These are phyloP conservation scores for Canna indica DNA, from an alignment of 176 grass and related monocot genomes.

Conservation along the genomic window DNA sequence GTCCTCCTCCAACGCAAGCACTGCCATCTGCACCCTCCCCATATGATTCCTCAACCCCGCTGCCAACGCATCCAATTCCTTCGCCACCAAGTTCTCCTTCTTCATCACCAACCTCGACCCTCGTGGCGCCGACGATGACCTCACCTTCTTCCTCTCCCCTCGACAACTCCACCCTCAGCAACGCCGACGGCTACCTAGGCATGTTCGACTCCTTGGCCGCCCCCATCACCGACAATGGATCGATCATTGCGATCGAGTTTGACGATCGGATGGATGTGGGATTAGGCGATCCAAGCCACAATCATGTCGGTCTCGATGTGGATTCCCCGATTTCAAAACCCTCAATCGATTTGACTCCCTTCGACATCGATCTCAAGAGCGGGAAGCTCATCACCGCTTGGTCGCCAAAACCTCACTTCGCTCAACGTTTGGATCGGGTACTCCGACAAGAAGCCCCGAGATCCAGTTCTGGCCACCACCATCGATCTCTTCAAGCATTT, in stretches of 20 bases:
- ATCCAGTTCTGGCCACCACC: conserved; percentile 31
- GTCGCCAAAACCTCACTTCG: conserved; percentile 21
- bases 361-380: conserved; percentile 41
- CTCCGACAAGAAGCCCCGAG: conserved; percentile 29
- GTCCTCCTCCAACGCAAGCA: conserved; percentile 61
- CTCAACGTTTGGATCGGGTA: conserved; percentile 47
- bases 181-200: conserved; percentile 68
- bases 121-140: conserved; percentile 46
- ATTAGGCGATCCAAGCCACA: conserved; percentile 46
- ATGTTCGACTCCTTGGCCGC: conserved; percentile 44
- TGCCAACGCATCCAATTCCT: conserved; percentile 25
- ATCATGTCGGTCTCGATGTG: conserved; percentile 74
- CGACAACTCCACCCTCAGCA: conserved; percentile 36
- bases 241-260: conserved; percentile 59
- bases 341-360: conserved; percentile 27
- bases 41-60: conserved; percentile 26
- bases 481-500: conserved; percentile 45
- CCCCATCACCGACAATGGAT: background rate
- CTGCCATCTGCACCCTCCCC: conserved; percentile 52
- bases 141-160: conserved; percentile 82
- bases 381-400: conserved; percentile 61
- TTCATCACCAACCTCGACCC: conserved; percentile 40
- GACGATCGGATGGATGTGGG: conserved; percentile 49
- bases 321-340: conserved; percentile 31
- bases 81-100: conserved; percentile 78